Percentiles rank a stretch among this genome's conserved stretches.
Evolutionary conservation across 2,329 filamentous ascomycete genomes (phyloP).

Genomic region (Apiospora kogelbergensis): DNA sequence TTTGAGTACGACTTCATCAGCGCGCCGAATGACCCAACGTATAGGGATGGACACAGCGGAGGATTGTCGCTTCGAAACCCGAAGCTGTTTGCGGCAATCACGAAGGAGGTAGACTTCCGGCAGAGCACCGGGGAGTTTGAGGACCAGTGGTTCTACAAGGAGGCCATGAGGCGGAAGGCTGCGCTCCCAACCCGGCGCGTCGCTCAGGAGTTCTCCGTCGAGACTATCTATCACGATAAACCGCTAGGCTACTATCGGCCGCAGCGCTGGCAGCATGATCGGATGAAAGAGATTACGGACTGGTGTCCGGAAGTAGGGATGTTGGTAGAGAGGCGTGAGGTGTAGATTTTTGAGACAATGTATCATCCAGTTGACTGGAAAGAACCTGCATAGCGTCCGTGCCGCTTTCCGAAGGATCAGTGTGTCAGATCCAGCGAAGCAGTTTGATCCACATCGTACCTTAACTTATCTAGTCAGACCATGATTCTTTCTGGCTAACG

Average conservation of each 20-base stretch:
- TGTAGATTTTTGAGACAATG: too few relatives aligned
- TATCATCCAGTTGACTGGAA: too few relatives aligned
- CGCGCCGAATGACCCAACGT: slow-evolving; percentile 25
- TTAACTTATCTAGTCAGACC: too few relatives aligned
- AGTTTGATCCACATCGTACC: too few relatives aligned
- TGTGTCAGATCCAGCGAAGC: too few relatives aligned
- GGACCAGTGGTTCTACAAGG: slow-evolving; percentile 32
- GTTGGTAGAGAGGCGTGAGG: slow-evolving; percentile 14
- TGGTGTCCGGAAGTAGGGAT: slow-evolving; percentile 31
- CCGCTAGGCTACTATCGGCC: slow-evolving; percentile 30
- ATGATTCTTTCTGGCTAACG: too few relatives aligned
- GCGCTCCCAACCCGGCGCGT: slow-evolving; percentile 24
- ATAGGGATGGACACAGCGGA: slow-evolving; percentile 30
- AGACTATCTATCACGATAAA: slow-evolving; percentile 28
- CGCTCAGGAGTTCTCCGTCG: slow-evolving; percentile 29
- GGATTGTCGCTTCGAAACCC: slow-evolving; percentile 32
- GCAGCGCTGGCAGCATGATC: slow-evolving; percentile 21
- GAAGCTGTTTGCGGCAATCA: slow-evolving; percentile 23
- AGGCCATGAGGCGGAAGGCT: slow-evolving; percentile 13
- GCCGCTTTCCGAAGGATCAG: too few relatives aligned
- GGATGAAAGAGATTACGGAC: slow-evolving; percentile 25
- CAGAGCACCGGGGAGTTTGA: slow-evolving; percentile 24
- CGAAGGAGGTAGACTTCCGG: slow-evolving; percentile 18
- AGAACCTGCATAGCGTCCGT: too few relatives aligned
- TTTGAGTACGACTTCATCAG: slow-evolving; percentile 35